Conservation (phyloP, 257 asterid genomes). For the Solanum virginianum region DNA sequence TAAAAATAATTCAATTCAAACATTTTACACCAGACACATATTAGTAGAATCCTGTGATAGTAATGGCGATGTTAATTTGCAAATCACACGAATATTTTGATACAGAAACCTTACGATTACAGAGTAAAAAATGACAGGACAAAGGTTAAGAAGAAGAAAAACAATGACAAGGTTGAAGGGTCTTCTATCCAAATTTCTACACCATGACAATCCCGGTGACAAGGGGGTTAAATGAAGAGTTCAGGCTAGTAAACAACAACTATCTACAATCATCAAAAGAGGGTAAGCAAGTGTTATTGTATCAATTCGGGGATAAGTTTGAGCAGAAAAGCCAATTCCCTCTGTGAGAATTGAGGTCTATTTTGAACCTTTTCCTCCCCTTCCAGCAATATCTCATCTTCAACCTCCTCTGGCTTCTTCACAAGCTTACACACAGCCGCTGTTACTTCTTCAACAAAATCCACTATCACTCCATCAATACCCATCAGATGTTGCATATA, state of each 20-base stretch:
- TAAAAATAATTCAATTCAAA: too few species aligned
- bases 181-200: background rate
- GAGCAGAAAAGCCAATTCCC: constrained; percentile 70
- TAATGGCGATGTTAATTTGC: background rate
- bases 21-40: too few species aligned
- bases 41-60: background rate
- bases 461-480: constrained; percentile 85
- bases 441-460: constrained; percentile 59
- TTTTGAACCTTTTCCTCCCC: constrained; percentile 20
- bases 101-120: background rate
- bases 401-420: constrained; percentile 20
- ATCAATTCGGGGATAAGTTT: constrained; percentile 74
- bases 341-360: constrained; percentile 63
- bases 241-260: background rate
- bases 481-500: constrained; percentile 90
- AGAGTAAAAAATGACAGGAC: background rate
- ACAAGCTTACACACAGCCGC: constrained; percentile 43
- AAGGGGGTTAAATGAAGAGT: background rate
- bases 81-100: background rate
- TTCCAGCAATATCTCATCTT: constrained; percentile 1
- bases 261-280: background rate
- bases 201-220: background rate
- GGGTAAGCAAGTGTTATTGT: constrained; percentile 12
- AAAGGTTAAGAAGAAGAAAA: background rate
- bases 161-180: background rate